phyloP scores from a whole-genome alignment of 208 protist genomes.

The Vickermania ingenoplastis region DNA sequence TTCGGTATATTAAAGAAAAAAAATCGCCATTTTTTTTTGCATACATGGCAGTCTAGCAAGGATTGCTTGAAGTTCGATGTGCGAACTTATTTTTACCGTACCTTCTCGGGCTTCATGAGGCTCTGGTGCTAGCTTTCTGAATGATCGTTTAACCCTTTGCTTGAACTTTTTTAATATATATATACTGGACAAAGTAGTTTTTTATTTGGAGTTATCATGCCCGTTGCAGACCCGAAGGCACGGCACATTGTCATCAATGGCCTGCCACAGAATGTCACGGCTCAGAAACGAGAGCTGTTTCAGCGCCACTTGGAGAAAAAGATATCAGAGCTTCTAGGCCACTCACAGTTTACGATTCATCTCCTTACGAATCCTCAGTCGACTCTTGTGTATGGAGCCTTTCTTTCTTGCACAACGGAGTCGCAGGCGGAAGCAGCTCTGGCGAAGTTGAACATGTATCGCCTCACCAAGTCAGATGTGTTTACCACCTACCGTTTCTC shows the following conservation, averaged over 20 bases:
- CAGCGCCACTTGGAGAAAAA: slow-evolving; percentile 47
- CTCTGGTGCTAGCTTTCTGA: too few species aligned
- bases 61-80: too few species aligned
- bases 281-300: slow-evolving; percentile 66
- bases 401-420: slow-evolving; percentile 64
- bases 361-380: slow-evolving; percentile 52
- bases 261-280: slow-evolving; percentile 77
- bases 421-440: slow-evolving; percentile 65
- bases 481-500: slow-evolving; percentile 78
- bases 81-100: too few species aligned
- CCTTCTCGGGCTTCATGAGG: too few species aligned
- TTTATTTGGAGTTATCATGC: too few species aligned
- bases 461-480: slow-evolving; percentile 53
- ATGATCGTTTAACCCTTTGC: too few species aligned
- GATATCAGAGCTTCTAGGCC: slow-evolving; percentile 55
- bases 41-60: too few species aligned
- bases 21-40: too few species aligned
- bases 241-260: slow-evolving; percentile 74
- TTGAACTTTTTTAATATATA: too few species aligned
- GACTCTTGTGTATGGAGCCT: slow-evolving; percentile 62
- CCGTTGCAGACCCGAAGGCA: slow-evolving; percentile 1
- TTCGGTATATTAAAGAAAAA: too few species aligned
- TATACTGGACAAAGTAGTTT: too few species aligned
- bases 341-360: slow-evolving; percentile 60
- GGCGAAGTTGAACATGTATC: slow-evolving; percentile 74